Evolutionary conservation across 1,139 yeast genomes (phyloP).

Genomic region (Yamadazyma membranifaciens): DNA sequence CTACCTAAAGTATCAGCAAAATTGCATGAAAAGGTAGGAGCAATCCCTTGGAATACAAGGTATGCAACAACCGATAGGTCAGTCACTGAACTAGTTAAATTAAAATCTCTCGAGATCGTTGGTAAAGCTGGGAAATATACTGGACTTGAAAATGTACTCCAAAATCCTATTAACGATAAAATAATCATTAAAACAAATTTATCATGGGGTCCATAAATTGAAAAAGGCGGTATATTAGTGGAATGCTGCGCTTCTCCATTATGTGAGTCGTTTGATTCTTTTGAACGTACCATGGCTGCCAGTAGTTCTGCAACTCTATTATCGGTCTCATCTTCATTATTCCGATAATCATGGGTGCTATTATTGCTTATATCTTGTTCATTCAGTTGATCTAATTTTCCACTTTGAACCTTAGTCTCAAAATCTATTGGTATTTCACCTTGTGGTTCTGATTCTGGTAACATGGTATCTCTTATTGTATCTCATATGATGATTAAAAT

Average conservation of each 20-base stretch:
- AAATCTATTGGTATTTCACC: too few species aligned
- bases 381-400: too few species aligned
- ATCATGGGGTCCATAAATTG: constrained; percentile 18
- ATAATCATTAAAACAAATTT: constrained; percentile 21
- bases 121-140: constrained; percentile 45
- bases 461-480: too few species aligned
- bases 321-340: too few species aligned
- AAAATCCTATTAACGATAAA: constrained; percentile 33
- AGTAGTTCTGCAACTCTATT: too few species aligned
- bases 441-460: too few species aligned
- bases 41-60: constrained; percentile 35
- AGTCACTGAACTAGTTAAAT: constrained; percentile 23
- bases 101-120: constrained; percentile 26
- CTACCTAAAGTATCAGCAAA: constrained; percentile 38
- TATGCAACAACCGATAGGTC: constrained; percentile 40
- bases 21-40: constrained; percentile 33
- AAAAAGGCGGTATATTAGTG: constrained; percentile 13
- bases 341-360: too few species aligned
- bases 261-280: constrained; percentile 5
- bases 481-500: too few species aligned
- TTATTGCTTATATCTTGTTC: too few species aligned
- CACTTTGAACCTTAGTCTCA: too few species aligned
- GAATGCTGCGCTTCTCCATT: constrained; percentile 1
- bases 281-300: neutral
- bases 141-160: constrained; percentile 41